These are phyloP conservation scores for Pyrus communis DNA, from an alignment of 306 rosid genomes.

Conservation along the genomic window DNA sequence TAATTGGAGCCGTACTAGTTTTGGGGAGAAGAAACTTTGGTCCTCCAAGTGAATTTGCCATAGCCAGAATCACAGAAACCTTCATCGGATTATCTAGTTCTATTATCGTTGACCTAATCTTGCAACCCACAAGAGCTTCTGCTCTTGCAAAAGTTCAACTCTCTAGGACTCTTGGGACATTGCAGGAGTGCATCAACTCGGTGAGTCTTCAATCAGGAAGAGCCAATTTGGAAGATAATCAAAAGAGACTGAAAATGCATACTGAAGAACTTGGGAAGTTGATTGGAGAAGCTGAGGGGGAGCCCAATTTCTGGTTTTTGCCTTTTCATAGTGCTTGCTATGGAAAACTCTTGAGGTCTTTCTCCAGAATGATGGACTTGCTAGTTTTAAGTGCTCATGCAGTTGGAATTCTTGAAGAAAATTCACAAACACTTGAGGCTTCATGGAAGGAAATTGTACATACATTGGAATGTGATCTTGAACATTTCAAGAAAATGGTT, in stretches of 20 bases:
- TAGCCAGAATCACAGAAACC: constrained; percentile 51
- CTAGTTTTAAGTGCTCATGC: constrained; percentile 36
- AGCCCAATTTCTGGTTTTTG: constrained; percentile 66
- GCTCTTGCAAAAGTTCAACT: constrained; percentile 35
- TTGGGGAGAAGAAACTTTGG: constrained; percentile 55
- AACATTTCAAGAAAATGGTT: constrained; percentile 33
- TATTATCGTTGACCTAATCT: constrained; percentile 39
- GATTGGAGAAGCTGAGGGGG: constrained; percentile 50
- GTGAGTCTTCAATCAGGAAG: constrained; percentile 15
- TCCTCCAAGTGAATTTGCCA: constrained; percentile 55
- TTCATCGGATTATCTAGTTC: constrained; percentile 53
- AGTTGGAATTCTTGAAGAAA: constrained; percentile 29
- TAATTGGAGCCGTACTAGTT: constrained; percentile 51
- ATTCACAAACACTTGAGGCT: constrained; percentile 17
- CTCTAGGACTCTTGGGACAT: constrained; percentile 27
- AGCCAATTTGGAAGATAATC: constrained; percentile 18
- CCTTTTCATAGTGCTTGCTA: constrained; percentile 43
- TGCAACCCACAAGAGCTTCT: constrained; percentile 55
- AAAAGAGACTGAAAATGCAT: constrained; percentile 19
- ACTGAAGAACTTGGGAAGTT: constrained; percentile 29
- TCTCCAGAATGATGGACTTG: constrained; percentile 36
- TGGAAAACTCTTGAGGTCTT: constrained; percentile 36
- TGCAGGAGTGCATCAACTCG: constrained; percentile 31
- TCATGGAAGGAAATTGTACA: constrained; percentile 20
- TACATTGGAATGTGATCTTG: constrained; percentile 33